Conservation (phyloP, 306 rosid genomes). For the Castanopsis chinensis region DNA sequence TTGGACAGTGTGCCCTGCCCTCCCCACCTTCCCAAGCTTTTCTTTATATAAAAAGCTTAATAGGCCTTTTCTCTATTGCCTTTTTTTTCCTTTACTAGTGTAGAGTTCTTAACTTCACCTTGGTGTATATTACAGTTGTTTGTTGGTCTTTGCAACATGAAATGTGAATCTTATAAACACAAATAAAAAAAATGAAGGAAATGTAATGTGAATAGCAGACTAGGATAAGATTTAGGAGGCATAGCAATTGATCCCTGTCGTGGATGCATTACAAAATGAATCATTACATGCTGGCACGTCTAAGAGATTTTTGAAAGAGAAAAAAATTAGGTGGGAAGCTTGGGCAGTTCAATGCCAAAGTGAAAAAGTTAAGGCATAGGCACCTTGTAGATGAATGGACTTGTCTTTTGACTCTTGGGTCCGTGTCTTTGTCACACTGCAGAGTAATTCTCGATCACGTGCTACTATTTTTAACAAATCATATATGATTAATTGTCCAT, state of each 20-base stretch:
- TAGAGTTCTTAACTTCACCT: not conserved
- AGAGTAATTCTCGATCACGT: no score
- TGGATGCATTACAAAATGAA: not conserved
- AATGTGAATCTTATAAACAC: no score
- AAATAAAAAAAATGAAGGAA: no score
- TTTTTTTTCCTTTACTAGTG: not conserved
- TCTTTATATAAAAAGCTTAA: constrained; percentile 11
- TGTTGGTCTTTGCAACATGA: no score
- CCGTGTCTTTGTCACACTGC: not conserved
- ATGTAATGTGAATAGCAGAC: no score
- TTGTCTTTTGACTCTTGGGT: not conserved
- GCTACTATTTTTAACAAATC: accelerated
- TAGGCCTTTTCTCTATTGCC: not conserved
- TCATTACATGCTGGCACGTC: constrained; percentile 27
- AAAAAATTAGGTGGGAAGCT: not conserved
- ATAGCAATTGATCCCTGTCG: not conserved
- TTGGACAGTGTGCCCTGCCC: constrained; percentile 15
- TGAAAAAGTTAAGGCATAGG: no score
- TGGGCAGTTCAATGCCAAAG: not conserved
- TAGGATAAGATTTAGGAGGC: no score
- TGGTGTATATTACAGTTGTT: not conserved
- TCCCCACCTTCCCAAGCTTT: constrained; percentile 9
- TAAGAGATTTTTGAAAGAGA: not conserved
- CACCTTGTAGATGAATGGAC: not conserved
- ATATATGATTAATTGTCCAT: no score